These are phyloP conservation scores for Plantago coronopus DNA, from an alignment of 305 asterid species.

Conservation along the genomic window DNA sequence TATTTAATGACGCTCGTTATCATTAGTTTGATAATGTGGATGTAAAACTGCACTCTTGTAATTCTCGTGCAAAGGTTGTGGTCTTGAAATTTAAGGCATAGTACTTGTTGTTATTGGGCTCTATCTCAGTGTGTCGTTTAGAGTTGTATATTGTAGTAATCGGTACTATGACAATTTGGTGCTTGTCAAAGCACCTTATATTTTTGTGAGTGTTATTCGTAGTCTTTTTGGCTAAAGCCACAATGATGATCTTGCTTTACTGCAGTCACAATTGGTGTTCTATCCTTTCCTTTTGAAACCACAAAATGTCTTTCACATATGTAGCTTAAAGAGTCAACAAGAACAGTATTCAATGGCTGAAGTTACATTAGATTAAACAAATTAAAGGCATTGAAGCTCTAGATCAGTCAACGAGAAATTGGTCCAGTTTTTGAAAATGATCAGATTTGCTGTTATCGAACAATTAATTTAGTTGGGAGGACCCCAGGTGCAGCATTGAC, in stretches of 20 bases:
- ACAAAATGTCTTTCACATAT: no score
- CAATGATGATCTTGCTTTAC: no score
- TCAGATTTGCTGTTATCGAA: constrained; percentile 42
- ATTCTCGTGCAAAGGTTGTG: not conserved
- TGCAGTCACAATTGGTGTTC: no score
- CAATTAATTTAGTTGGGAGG: constrained; percentile 56
- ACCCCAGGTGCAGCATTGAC: constrained; percentile 91
- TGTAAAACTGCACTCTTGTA: not conserved
- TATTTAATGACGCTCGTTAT: not conserved
- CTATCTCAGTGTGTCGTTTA: not conserved
- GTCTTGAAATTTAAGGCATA: not conserved
- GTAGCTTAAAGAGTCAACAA: no score
- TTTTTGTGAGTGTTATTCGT: not conserved
- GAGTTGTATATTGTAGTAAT: constrained; percentile 3
- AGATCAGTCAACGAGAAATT: not conserved
- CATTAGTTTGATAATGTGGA: not conserved
- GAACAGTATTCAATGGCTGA: no score
- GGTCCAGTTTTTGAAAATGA: not conserved
- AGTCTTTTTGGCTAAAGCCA: no score
- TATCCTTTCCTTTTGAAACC: no score
- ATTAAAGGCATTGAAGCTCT: not conserved
- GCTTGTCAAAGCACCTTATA: not conserved
- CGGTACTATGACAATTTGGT: not conserved
- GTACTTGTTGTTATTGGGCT: constrained; percentile 2
- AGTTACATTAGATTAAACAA: no score